Evolutionary conservation across 352 stramenopile genomes (phyloP).

Genomic region (Pseudoperonospora humuli): DNA sequence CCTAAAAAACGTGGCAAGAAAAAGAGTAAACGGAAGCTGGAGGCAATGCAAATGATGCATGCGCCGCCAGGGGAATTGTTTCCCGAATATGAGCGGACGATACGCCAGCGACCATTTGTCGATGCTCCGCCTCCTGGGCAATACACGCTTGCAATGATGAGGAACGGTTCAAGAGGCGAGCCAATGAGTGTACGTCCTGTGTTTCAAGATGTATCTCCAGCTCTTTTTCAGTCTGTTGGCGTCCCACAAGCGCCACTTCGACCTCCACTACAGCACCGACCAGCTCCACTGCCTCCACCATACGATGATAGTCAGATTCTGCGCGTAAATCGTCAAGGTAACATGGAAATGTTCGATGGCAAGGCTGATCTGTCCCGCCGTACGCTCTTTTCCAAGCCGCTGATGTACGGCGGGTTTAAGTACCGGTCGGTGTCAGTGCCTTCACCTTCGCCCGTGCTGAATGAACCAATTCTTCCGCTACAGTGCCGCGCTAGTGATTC

Average conservation of each 20-base stretch:
- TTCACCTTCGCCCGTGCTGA: constrained; percentile 2
- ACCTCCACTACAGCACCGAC: constrained; percentile 3
- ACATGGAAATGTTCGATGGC: constrained; percentile 43
- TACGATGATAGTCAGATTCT: constrained; percentile 58
- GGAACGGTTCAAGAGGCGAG: constrained; percentile 9
- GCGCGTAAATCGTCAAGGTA: constrained; percentile 61
- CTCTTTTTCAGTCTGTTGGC: constrained; percentile 9
- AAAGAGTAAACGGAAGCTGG: constrained; percentile 64
- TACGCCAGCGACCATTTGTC: constrained; percentile 22
- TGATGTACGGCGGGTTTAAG: constrained; percentile 30
- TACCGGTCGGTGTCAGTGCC: constrained; percentile 29
- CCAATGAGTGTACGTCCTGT: constrained; percentile 13
- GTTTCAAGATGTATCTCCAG: constrained; percentile 14
- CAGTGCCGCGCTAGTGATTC: constrained; percentile 11
- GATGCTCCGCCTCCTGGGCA: constrained; percentile 6
- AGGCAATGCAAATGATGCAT: constrained; percentile 33
- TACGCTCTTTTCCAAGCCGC: constrained; percentile 7
- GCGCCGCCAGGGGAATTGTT: constrained; percentile 1
- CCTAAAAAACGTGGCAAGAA: constrained; percentile 76
- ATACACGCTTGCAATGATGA: constrained; percentile 23
- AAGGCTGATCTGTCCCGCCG: constrained; percentile 5
- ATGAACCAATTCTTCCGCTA: constrained; percentile 3
- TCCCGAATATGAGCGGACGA: constrained; percentile 28
- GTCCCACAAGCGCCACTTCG: constrained; percentile 6
- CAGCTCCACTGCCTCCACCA: constrained; percentile 3